Base-by-base conservation (phyloP, 208 protist genomes). In the Acanthamoeba lenticulata region DNA sequence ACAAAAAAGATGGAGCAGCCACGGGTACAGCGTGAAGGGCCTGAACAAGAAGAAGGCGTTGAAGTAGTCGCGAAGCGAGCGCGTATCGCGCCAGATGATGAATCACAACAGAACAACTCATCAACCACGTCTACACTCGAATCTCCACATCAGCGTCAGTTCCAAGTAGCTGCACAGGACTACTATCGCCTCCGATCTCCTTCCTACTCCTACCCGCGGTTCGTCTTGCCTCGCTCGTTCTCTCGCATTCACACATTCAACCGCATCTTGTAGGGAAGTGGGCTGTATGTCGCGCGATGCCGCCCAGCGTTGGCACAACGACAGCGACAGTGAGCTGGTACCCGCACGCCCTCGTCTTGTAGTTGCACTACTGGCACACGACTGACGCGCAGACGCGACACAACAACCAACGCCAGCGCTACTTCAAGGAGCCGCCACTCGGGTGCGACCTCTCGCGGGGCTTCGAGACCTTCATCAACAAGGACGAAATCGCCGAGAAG, bases 251-350 rank as follows among this genome's bases (percentile, higher is more conserved):
- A 2, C 15, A 36, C 21, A 72, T 38, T 72, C 27, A 72, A 36
- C 27, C 2, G n/a, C 1, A 72, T 38, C 15, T 72, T 72, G 4
- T 17, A 89, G 79, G 79, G 79, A 89, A 38, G 45, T 89, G 13
- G 79, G 79, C 11, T 89, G 79, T 17, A 89, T 89, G 79, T 89
- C 79, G 6, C 79, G 79, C 0, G 79, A 89, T 17, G 45, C n/a
- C 11, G 32, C 13, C 13, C 32, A 42, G 7, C 44, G 17, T 19
- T 89, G 79, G 79, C 79, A 89, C 79, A 52, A 52, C 49, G 79
- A 89, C 49, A 89, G 79, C 79, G 49, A 52, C n/a, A 24, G 34
- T 0, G 47, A 89, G 49, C 45, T 89, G 42, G 79, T 62, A n/a
- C 27, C 11, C 42, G 19, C 42, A 11, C 36, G 40, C n/a, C n/a